Evolutionary conservation across 345 rosid species (phyloP), one percentile per base, ranked within the genome.

Genomic region (Arabis hirsuta): DNA sequence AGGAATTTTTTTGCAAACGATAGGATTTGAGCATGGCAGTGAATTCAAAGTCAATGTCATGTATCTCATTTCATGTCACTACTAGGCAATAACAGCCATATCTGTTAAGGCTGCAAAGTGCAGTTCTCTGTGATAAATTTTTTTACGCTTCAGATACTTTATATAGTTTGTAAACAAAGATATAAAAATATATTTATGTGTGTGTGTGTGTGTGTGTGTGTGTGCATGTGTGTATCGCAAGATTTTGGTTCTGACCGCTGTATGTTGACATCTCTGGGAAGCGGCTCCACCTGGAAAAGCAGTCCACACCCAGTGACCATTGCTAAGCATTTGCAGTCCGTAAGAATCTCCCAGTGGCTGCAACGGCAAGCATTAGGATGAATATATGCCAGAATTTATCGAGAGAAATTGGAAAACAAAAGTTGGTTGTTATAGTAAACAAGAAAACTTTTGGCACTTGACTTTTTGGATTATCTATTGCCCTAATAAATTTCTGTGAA

Each of bases 281-380:
- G 90, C 82, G 81, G 90, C 78, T 44, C 81, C 86, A 27, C 86
- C 86, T 63, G 87, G 94, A 57, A 86, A 83, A 73, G 73, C 82
- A 72, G 85, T 84, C 98, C 98, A 90, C 76, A 81, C 80, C 96
- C 96, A 90, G 60, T 81, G 86, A 70, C 88, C 96, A 75, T 74
- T 77, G 78, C 86, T 79, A 81, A 85, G 83, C 84, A 85, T 75
- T 55, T 83, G 74, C 63, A 93, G 87, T 72, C 85, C 87, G 63
- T 89, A 89, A 59, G 90, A 85, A 82, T 93, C 98, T 76, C 84
- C 82, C 42, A 89, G 81, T 65, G 97, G 83, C 98, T 90, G 87
- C 62, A 67, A 76, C 65, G 13, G 53, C 9, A 64, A 63, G 20
- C 47, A 65, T 65, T 36, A 38, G 10, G 14, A 50, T 66, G 48